These are phyloP conservation scores for Trematosphaeria pertusa DNA, from an alignment of 2,329 filamentous ascomycete genomes.

Conservation along the genomic window DNA sequence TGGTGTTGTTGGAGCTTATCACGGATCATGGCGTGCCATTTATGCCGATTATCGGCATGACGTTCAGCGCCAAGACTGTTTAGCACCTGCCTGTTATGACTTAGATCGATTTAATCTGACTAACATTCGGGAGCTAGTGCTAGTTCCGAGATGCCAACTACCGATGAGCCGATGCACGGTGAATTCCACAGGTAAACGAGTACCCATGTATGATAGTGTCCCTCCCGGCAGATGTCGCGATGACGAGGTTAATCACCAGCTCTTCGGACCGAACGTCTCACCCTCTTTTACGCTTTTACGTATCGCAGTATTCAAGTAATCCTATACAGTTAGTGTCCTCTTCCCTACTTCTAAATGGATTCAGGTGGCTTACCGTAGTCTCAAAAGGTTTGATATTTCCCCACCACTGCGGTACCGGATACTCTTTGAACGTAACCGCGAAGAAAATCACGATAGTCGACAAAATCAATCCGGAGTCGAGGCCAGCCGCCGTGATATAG, in stretches of 20 bases:
- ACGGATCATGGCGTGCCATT: neutral
- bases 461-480: constrained; percentile 72
- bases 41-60: constrained; percentile 33
- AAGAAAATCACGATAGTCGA: constrained; percentile 75
- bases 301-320: constrained; percentile 38
- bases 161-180: too few species aligned
- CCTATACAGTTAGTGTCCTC: constrained; percentile 29
- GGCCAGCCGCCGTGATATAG: constrained; percentile 74
- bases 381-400: constrained; percentile 60
- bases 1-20: constrained; percentile 23
- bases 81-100: constrained; percentile 25
- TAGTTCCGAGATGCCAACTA: too few species aligned
- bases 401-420: constrained; percentile 67
- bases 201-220: too few species aligned
- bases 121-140: neutral
- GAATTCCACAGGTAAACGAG: too few species aligned
- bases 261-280: constrained; percentile 55
- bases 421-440: constrained; percentile 66
- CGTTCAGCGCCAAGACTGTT: constrained; percentile 22
- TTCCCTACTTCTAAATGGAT: neutral
- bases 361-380: constrained; percentile 47
- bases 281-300: constrained; percentile 31
- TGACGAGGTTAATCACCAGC: constrained; percentile 57
- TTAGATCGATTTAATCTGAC: neutral
- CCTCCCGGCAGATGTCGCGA: too few species aligned